Conservation (phyloP, 768 basidiomycete genomes). For the Xerocomus potaroensis region DNA sequence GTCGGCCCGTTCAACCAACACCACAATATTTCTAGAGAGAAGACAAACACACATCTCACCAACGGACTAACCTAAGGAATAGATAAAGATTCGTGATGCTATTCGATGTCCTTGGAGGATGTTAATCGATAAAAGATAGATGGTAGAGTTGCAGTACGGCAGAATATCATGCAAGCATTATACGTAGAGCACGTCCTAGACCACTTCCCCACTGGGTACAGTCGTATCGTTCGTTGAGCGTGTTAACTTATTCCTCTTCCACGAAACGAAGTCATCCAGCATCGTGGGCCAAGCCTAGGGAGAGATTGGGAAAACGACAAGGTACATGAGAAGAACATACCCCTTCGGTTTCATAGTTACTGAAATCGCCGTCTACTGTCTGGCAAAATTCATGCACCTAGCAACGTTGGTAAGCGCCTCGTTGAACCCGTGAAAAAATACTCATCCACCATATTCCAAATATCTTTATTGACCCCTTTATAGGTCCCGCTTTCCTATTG, state of each 20-base stretch:
- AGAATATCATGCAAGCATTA: too few species aligned
- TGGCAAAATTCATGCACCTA: slow-evolving; percentile 77
- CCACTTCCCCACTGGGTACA: slow-evolving; percentile 6
- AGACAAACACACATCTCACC: too few species aligned
- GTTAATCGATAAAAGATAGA: too few species aligned
- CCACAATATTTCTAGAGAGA: too few species aligned
- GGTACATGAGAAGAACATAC: slow-evolving; percentile 38
- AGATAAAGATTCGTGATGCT: slow-evolving; percentile 1
- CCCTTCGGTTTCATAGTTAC: slow-evolving; percentile 72
- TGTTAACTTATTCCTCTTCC: slow-evolving; percentile 43
- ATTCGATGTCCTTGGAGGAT: neutral
- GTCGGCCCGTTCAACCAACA: too few species aligned
- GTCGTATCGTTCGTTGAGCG: neutral
- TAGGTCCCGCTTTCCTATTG: slow-evolving; percentile 48
- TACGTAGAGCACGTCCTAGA: slow-evolving; percentile 9
- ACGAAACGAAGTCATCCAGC: slow-evolving; percentile 72
- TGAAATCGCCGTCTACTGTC: slow-evolving; percentile 53
- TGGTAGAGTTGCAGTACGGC: too few species aligned
- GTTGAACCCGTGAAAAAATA: neutral
- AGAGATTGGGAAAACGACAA: slow-evolving; percentile 1
- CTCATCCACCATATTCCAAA: slow-evolving; percentile 79
- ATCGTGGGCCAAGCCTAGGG: slow-evolving; percentile 77
- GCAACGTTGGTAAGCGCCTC: neutral
- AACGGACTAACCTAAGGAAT: too few species aligned
- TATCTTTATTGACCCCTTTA: slow-evolving; percentile 78